Base-by-base conservation (phyloP, 208 protist species). In the Trypanosoma platydactyli region DNA sequence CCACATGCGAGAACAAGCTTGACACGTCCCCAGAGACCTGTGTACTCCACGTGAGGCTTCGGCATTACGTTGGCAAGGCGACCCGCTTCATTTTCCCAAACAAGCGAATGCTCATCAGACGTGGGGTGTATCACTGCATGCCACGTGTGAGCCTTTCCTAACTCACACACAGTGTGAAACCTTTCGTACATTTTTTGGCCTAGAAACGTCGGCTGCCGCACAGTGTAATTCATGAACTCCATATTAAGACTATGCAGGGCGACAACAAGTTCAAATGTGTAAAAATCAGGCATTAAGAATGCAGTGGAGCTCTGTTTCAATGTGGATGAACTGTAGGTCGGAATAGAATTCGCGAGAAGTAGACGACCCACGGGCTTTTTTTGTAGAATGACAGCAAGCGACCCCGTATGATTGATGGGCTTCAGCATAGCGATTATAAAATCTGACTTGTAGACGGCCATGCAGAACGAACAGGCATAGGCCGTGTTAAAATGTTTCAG, bases 1-100 rank as follows among this genome's bases (percentile, higher is more conserved):
- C 81, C 75, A 71, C 89, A 94, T 27, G 88, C 52, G 9, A 56
- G 48, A 13, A 79, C 59, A 48, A 38, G 71, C 12, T 80, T 86
- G 50, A 82, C 52, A 50, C 81, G 62, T 15, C 83, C 72, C 79
- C 80, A 85, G 1, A 74, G 6, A 5, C 75, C 68, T 27, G 61
- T 48, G 51, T 71, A 71, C 72, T 80, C 64, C 20, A 84, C 29
- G 51, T 69, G 64, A 6, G 83, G 73, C 5, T 1, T 22, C 5
- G 85, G 80, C 9, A 89, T 76, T 1, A 30, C 27, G 54, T 38
- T 71, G 4, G 24, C 15, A 22, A 48, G 35, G 33, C 18, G 30
- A 4, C 29, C 24, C 0, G 25, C 20, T 13, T 56, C 48, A 13
- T 50, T 44, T 35, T 64, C 25, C 25, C 25, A 57, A 0, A 40